Base-by-base conservation (phyloP, 2,329 filamentous ascomycete genomes). In the Fusarium anguioides region DNA sequence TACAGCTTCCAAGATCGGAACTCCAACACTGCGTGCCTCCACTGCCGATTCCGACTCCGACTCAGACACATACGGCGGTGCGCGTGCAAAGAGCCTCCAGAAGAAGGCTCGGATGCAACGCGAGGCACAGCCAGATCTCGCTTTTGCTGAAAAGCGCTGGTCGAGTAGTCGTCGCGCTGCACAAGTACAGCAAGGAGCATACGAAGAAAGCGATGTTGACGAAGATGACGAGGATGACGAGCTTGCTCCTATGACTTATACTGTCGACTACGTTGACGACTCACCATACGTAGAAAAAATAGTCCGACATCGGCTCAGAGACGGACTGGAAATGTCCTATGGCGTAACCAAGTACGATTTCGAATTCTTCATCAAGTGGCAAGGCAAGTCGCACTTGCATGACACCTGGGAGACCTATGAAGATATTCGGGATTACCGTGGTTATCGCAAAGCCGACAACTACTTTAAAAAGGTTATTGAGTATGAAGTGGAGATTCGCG, bases 341-440 rank as follows among this genome's bases (percentile, higher is more conserved):
- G 89, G 92, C 45, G 76, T 84, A 3, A 83, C 79, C 23, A 84
- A 86, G 70, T 87, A 94, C 51, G 92, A 97, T 75, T 97, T 96
- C 72, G 93, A 98, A 74, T 99, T 85, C 72, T 87, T 90, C 79
- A 94, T 99, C 79, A 99, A 99, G 81, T 99, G 96, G 96, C 93
- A 97, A 79, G 93, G 91, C 69, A 93, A 94, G 79, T 97, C 96
- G 12, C 94, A 99, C 76, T 90, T 97, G 71, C 96, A 99, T 81
- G 92, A 96, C 56, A 97, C 94, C 0, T 99, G 96, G 95, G 94
- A 98, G 78, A 90, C 89, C 0, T 90, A 90, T 60, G 89, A 92
- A 54, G 86, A 84, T 20, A 86, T 97, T 26, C 85, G 88, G 23
- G 87, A 89, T n/a, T 91, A 90, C 75, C 92, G 93, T 64, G 95